Evolutionary conservation across 2,329 filamentous ascomycete genomes (phyloP).

Genomic region (Ophioceras dolichostomum): DNA sequence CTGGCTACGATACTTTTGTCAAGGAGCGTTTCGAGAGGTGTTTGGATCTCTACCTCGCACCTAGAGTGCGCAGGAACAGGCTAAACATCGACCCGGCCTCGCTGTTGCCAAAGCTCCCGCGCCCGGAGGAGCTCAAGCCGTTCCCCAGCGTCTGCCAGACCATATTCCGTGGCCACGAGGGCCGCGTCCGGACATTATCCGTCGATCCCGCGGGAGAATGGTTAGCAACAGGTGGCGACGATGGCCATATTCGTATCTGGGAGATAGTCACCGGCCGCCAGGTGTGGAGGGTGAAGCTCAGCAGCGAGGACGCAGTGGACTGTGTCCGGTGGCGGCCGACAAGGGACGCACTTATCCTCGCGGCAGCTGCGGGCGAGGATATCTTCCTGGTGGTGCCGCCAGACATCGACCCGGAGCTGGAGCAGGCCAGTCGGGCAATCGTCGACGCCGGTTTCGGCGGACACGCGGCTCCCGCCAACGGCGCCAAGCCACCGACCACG

Average conservation of each 20-base stretch:
- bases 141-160: conserved; percentile 88
- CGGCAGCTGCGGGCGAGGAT: conserved; percentile 73
- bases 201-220: conserved; percentile 79
- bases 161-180: conserved; percentile 78
- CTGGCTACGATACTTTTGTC: conserved; percentile 79
- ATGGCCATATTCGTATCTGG: conserved; percentile 87
- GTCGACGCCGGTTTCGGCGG: conserved; percentile 90
- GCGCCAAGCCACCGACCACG: conserved; percentile 32
- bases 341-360: conserved; percentile 67
- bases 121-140: conserved; percentile 83
- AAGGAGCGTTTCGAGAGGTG: conserved; percentile 96
- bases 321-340: conserved; percentile 82
- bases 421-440: conserved; percentile 61
- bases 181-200: conserved; percentile 71
- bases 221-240: conserved; percentile 86
- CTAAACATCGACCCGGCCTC: conserved; percentile 95
- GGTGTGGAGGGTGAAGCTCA: conserved; percentile 72
- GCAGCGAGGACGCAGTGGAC: conserved; percentile 68
- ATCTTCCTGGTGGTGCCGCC: conserved; percentile 75
- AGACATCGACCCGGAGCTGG: conserved; percentile 57
- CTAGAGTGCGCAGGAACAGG: conserved; percentile 81
- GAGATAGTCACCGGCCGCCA: conserved; percentile 76
- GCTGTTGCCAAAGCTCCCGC: conserved; percentile 82
- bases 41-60: conserved; percentile 88
- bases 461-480: conserved; percentile 55